phyloP scores from a whole-genome alignment of 2,329 filamentous ascomycete species.

The Mariannaea elegans region DNA sequence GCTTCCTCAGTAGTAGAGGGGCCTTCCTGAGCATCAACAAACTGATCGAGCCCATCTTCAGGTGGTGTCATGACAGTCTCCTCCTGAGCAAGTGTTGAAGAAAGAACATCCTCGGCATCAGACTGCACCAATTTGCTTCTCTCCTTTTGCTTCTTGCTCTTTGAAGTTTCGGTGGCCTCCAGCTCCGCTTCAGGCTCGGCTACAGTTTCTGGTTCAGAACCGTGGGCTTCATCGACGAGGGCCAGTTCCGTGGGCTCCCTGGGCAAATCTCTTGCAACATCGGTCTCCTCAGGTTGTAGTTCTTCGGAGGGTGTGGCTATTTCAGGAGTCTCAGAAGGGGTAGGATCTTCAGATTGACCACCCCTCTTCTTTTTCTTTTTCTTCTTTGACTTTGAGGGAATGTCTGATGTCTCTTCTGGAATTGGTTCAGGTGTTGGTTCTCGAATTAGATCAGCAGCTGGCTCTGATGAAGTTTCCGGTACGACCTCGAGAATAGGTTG shows the following conservation, averaged over 20 bases:
- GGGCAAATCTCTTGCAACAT: constrained; percentile 1
- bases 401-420: constrained; percentile 13
- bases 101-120: constrained; percentile 19
- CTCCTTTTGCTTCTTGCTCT: constrained; percentile 27
- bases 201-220: not conserved
- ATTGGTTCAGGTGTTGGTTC: constrained; percentile 19
- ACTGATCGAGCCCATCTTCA: not conserved
- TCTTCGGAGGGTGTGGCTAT: constrained; percentile 9
- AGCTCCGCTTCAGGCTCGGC: not conserved
- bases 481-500: not conserved
- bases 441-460: constrained; percentile 12
- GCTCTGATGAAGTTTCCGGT: not conserved
- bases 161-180: not conserved
- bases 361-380: constrained; percentile 42
- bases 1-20: not conserved
- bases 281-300: not conserved
- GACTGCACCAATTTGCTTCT: constrained; percentile 31
- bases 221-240: not conserved
- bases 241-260: not conserved
- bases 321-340: constrained; percentile 19
- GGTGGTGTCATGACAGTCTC: not conserved
- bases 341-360: constrained; percentile 23
- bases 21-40: constrained; percentile 14
- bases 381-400: constrained; percentile 31
- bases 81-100: not conserved